Evolutionary conservation across 495 filamentous ascomycete genomes (phyloP).

Genomic region (Penicillium tannophilum): DNA sequence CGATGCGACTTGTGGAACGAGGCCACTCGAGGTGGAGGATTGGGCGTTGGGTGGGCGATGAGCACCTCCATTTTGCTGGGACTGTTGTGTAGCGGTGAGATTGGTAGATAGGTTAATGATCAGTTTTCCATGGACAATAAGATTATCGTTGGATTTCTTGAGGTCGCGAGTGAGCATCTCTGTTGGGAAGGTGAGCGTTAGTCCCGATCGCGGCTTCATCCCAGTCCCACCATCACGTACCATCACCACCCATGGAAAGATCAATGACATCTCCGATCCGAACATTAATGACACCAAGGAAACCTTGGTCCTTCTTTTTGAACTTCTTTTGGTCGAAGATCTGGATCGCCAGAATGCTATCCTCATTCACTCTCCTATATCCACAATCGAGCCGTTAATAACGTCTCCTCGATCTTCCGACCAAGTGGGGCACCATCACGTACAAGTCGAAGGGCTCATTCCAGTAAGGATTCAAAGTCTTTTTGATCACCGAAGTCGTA

Average conservation of each 20-base stretch:
- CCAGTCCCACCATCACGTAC: slow-evolving; percentile 53
- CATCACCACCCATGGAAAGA: slow-evolving; percentile 83
- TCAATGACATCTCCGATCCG: slow-evolving; percentile 92
- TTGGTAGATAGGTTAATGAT: slow-evolving; percentile 96
- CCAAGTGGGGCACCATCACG: slow-evolving; percentile 24
- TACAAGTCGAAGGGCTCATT: slow-evolving; percentile 99
- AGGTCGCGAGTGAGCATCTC: slow-evolving; percentile 99
- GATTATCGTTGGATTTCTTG: slow-evolving; percentile 97
- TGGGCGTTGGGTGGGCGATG: slow-evolving; percentile 39
- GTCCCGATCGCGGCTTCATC: slow-evolving; percentile 4
- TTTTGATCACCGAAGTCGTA: slow-evolving; percentile 93
- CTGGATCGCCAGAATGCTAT: slow-evolving; percentile 95
- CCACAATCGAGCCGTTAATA: slow-evolving; percentile 10
- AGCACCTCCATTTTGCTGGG: slow-evolving; percentile 42
- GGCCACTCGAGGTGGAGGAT: slow-evolving; percentile 43
- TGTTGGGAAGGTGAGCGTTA: slow-evolving; percentile 27
- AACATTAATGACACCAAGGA: slow-evolving; percentile 96
- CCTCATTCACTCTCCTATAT: slow-evolving; percentile 80
- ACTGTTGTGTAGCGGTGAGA: slow-evolving; percentile 60
- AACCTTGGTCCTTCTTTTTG: slow-evolving; percentile 99
- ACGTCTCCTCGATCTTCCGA: slow-evolving; percentile 18
- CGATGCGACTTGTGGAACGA: slow-evolving; percentile 41
- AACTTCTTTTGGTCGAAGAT: slow-evolving; percentile 99
- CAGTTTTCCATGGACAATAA: slow-evolving; percentile 95
- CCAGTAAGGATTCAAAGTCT: slow-evolving; percentile 98